Evolutionary conservation across 345 rosid species (phyloP).

Genomic region (Viola odorata): DNA sequence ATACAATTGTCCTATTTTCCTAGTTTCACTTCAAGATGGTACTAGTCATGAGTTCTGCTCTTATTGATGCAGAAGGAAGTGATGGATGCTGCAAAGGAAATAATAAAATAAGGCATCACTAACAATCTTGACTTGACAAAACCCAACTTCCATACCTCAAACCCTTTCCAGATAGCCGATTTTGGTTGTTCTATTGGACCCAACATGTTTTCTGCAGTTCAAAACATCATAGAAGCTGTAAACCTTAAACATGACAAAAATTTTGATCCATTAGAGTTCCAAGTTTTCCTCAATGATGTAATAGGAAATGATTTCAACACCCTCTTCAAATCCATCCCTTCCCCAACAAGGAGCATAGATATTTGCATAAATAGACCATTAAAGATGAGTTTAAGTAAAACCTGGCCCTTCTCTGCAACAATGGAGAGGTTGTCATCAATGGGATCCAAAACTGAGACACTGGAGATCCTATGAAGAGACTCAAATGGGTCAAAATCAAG

Average conservation of each 20-base stretch:
- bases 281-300: constrained; percentile 35
- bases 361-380: not conserved
- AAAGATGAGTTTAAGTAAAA: constrained; percentile 1
- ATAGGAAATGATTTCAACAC: constrained; percentile 36
- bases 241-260: not conserved
- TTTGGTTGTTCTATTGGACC: constrained; percentile 14
- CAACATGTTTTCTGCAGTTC: constrained; percentile 6
- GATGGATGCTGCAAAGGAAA: not conserved
- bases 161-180: constrained; percentile 3
- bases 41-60: not conserved
- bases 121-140: constrained; percentile 3
- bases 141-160: not conserved
- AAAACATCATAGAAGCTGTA: constrained; percentile 7
- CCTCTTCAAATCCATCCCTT: constrained; percentile 26
- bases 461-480: constrained; percentile 7
- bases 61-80: not conserved
- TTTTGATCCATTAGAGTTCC: constrained; percentile 3
- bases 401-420: constrained; percentile 41
- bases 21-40: too few species aligned
- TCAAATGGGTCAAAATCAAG: constrained; percentile 58
- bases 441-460: constrained; percentile 10
- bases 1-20: too few species aligned
- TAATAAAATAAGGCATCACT: constrained; percentile 1
- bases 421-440: constrained; percentile 17
- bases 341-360: too few species aligned